Conservation (phyloP, 441 rosid species). For the Brassica hybrid region DNA sequence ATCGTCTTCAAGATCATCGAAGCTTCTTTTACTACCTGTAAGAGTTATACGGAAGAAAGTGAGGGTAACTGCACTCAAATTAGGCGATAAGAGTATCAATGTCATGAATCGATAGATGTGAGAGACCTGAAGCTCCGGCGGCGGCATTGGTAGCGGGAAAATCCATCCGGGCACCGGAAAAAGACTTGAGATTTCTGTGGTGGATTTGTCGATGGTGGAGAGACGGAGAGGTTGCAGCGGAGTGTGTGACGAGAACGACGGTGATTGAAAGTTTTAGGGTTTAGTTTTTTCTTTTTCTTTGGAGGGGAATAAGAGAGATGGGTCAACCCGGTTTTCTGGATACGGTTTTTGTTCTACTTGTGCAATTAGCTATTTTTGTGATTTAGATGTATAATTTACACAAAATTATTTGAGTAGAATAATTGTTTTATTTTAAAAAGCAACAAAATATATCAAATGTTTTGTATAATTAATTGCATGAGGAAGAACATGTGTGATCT, state of each 20-base stretch:
- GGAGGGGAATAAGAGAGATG: not conserved
- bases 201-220: constrained; percentile 1
- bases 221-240: not conserved
- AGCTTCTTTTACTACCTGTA: too few relatives aligned
- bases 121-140: too few relatives aligned
- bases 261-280: constrained; percentile 3
- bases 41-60: too few relatives aligned
- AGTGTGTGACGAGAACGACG: constrained; percentile 17
- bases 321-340: constrained; percentile 17
- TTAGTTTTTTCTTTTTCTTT: not conserved
- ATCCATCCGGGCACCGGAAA: constrained; percentile 66
- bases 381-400: too few relatives aligned
- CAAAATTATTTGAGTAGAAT: too few relatives aligned
- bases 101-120: too few relatives aligned
- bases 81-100: not conserved
- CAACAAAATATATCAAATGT: too few relatives aligned
- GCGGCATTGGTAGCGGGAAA: constrained; percentile 52
- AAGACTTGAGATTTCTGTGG: constrained; percentile 3
- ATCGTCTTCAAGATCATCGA: too few relatives aligned
- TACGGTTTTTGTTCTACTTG: too few relatives aligned
- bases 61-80: not conserved
- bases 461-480: not conserved
- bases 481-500: not conserved
- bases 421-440: too few relatives aligned
- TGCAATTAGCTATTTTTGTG: not conserved